Conservation (phyloP, 2,329 filamentous ascomycete genomes). For the Trichoderma atroviride region DNA sequence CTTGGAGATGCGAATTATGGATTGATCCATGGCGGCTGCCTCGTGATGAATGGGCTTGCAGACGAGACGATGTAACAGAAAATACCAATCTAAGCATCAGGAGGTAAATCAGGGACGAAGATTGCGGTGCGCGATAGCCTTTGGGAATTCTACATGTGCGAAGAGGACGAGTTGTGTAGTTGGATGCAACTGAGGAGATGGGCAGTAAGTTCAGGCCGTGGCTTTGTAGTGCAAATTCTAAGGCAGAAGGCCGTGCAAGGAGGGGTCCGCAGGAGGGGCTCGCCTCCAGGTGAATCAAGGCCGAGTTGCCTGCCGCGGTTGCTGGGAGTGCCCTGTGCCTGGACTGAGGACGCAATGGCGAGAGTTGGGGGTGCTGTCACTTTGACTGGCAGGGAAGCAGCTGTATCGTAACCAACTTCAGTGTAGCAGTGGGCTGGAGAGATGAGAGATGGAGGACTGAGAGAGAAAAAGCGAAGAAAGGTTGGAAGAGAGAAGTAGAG, state of each 20-base stretch:
- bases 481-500: neutral
- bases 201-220: neutral
- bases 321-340: slow-evolving; percentile 1
- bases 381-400: neutral
- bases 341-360: neutral
- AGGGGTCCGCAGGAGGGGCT: slow-evolving; percentile 21
- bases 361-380: neutral
- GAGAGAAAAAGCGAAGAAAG: neutral
- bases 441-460: neutral
- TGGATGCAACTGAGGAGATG: slow-evolving; percentile 4
- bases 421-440: neutral
- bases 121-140: slow-evolving; percentile 1
- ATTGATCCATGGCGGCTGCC: slow-evolving; percentile 63
- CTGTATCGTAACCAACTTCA: neutral
- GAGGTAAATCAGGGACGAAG: neutral
- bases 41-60: slow-evolving; percentile 9
- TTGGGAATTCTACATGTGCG: neutral
- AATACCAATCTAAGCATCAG: slow-evolving; percentile 26
- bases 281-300: slow-evolving; percentile 12
- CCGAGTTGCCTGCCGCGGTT: slow-evolving; percentile 2
- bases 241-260: slow-evolving; percentile 15
- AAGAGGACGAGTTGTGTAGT: slow-evolving; percentile 1
- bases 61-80: slow-evolving; percentile 12
- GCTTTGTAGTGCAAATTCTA: neutral
- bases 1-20: slow-evolving; percentile 84